phyloP scores from a whole-genome alignment of 768 basidiomycete genomes.

The Serendipita sp. region DNA sequence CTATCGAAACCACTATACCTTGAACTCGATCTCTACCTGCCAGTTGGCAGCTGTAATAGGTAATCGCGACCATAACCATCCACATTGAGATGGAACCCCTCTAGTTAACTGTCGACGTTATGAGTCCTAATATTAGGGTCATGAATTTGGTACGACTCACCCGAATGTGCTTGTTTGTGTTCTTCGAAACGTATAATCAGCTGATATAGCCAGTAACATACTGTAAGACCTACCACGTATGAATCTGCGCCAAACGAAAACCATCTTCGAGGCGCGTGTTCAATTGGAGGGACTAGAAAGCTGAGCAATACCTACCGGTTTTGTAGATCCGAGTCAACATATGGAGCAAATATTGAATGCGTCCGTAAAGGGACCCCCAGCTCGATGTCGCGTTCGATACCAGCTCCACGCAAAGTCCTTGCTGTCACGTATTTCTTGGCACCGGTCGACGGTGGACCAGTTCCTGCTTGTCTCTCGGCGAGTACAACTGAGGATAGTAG shows the following conservation, averaged over 20 bases:
- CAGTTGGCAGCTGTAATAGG: slow-evolving; percentile 65
- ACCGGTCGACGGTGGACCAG: neutral
- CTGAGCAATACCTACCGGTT: slow-evolving; percentile 41
- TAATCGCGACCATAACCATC: slow-evolving; percentile 94
- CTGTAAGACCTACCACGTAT: slow-evolving; percentile 46
- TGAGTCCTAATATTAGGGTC: neutral
- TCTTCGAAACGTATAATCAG: slow-evolving; percentile 31
- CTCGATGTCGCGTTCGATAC: neutral
- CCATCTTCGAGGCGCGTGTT: slow-evolving; percentile 42
- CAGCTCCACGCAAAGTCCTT: slow-evolving; percentile 1
- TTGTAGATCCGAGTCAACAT: slow-evolving; percentile 92
- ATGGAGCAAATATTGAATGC: slow-evolving; percentile 77
- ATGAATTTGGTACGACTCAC: slow-evolving; percentile 10
- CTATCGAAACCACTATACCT: slow-evolving; percentile 29
- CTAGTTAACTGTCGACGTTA: slow-evolving; percentile 43
- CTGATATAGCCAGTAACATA: slow-evolving; percentile 7
- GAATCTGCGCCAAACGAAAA: slow-evolving; percentile 96
- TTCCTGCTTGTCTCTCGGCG: neutral
- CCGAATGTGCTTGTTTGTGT: slow-evolving; percentile 86
- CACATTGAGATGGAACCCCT: slow-evolving; percentile 72
- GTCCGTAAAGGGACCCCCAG: slow-evolving; percentile 62
- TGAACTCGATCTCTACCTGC: slow-evolving; percentile 89
- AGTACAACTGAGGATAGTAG: neutral
- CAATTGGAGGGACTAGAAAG: slow-evolving; percentile 5
- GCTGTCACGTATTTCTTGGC: neutral